phyloP scores from a whole-genome alignment of 1,139 yeast species.

The Yamadazyma membranifaciens region DNA sequence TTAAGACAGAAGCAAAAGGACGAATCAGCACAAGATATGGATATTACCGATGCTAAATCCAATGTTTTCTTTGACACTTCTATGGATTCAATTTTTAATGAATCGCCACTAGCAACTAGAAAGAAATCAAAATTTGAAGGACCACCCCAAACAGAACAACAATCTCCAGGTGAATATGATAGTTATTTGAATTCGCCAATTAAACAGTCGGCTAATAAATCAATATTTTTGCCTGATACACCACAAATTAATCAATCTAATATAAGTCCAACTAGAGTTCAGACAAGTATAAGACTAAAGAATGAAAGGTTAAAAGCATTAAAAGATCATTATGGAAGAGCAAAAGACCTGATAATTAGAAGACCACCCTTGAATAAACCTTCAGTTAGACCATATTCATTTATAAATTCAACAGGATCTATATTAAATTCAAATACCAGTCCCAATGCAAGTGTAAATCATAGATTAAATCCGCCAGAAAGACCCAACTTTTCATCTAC shows the following conservation, averaged over 20 bases:
- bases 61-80: conserved; percentile 14
- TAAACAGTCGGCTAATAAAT: conserved; percentile 13
- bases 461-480: conserved; percentile 27
- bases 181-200: conserved; percentile 37
- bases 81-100: conserved; percentile 22
- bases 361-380: background rate
- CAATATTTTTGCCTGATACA: conserved; percentile 17
- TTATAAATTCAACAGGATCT: background rate
- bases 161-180: conserved; percentile 6
- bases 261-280: conserved; percentile 39
- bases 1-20: conserved; percentile 10
- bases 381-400: conserved; percentile 7
- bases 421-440: background rate
- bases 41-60: conserved; percentile 12
- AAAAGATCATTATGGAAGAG: conserved; percentile 33
- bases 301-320: conserved; percentile 36
- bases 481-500: conserved; percentile 26
- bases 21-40: background rate
- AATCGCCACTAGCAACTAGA: conserved; percentile 38
- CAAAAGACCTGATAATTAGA: conserved; percentile 8
- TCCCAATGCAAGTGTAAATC: background rate
- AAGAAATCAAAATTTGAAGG: conserved; percentile 5
- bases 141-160: conserved; percentile 1
- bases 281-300: conserved; percentile 36
- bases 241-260: conserved; percentile 22